Evolutionary conservation across 2,329 filamentous ascomycete genomes (phyloP), one percentile per base, ranked within the genome.

Genomic region (Talaromyces rugulosus): DNA sequence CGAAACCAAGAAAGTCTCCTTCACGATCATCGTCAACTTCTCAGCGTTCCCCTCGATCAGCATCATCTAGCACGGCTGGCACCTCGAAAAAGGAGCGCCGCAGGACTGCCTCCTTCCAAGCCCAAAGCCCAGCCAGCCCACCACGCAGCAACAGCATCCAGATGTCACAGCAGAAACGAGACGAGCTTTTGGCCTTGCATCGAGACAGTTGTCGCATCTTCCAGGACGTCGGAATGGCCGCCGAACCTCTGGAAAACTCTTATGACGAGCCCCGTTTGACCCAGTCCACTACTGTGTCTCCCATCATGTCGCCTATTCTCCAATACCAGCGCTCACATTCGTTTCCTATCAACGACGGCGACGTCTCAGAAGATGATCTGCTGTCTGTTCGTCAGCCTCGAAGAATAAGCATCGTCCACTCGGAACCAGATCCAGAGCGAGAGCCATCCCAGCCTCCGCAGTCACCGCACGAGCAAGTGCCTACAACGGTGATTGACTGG

Each of bases 401-500:
- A 44, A 51, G 42, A 9, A 44, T 27, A 14, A 58, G 56, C 42
- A 56, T 23, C 2, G 47, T 60, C 65, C 16, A 62, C 12, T 50
- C 58, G 40, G 51, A 59, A 56, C n/a, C 34, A 18, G 44, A 64
- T 16, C 34, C 44, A 31, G 34, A 30, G 23, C 40, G 27, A 3
- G 55, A 57, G 14, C 27, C n/a, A 53, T n/a, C 28, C 6, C 12
- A 52, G n/a, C 52, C 59, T 16, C 36, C 30, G 12, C 23, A 23
- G 23, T 23, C 23, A 2, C n/a, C 63, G 59, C 59, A 63, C 57
- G 59, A 69, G 62, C 64, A 72, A 55, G 59, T 73, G 42, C 71
- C 74, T 23, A 68, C 73, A 27, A 79, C 77, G 5, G 74, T 79
- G 7, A 79, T 80, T 51, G 77, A 80, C 63, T 81, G 79, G 79